Percentiles rank a stretch among this genome's conserved stretches.
phyloP scores from a whole-genome alignment of 106 monocot genomes.

The Dendrobium catenatum region DNA sequence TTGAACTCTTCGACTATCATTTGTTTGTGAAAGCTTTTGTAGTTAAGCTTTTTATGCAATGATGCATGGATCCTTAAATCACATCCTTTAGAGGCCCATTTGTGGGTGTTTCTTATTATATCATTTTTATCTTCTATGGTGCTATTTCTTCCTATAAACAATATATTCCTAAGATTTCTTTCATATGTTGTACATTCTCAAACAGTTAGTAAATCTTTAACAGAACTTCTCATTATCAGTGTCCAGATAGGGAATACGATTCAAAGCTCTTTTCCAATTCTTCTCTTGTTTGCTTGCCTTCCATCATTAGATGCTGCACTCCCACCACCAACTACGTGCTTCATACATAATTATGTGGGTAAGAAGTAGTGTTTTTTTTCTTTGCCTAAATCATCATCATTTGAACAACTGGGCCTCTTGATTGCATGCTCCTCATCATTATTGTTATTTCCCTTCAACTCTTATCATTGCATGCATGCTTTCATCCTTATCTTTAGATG shows the following conservation, averaged over 20 bases:
- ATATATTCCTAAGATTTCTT: not conserved
- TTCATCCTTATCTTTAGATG: not conserved
- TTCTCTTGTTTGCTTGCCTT: not conserved
- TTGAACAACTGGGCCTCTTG: not conserved
- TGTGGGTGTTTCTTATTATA: not conserved
- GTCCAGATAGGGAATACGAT: not conserved
- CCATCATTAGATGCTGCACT: not conserved
- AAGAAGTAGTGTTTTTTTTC: not conserved
- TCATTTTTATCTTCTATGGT: not conserved
- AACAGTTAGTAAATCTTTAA: not conserved
- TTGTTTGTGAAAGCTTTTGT: not conserved
- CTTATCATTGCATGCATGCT: not conserved
- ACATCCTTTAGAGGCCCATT: not conserved
- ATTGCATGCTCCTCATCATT: not conserved
- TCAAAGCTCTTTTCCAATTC: not conserved
- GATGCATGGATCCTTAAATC: not conserved
- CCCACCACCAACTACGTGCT: not conserved
- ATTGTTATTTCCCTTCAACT: not conserved
- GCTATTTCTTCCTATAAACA: not conserved
- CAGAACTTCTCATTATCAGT: not conserved
- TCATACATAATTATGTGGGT: not conserved
- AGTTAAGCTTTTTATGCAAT: not conserved
- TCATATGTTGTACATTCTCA: not conserved
- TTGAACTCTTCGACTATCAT: not conserved
- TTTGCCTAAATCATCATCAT: not conserved